A percentile compares a stretch with the other conserved stretches of the same genome.
phyloP scores from a whole-genome alignment of 345 rosid species.

The Citrus glauca region DNA sequence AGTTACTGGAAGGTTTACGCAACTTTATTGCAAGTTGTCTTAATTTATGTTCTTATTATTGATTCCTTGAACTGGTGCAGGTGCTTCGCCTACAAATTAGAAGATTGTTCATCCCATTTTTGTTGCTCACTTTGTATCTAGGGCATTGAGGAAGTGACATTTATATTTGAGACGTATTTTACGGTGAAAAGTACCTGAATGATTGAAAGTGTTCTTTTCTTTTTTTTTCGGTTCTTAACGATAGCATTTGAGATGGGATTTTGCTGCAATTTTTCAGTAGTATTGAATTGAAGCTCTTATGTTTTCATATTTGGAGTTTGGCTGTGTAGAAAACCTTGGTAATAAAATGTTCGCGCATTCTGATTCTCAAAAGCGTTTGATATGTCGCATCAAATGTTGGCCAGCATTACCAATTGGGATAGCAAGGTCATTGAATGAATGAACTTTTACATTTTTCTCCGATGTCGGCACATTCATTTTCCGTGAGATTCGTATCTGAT shows the following conservation, averaged over 20 bases:
- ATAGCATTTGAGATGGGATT: slow-evolving; percentile 4
- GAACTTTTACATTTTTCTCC: no score
- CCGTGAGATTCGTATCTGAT: not conserved
- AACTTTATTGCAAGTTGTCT: not conserved
- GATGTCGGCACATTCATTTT: no score
- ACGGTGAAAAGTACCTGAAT: slow-evolving; percentile 2
- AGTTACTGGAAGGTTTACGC: not conserved
- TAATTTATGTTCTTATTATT: not conserved
- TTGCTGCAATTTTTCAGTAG: not conserved
- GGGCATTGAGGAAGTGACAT: slow-evolving; percentile 2
- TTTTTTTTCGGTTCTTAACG: not conserved
- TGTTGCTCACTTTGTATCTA: slow-evolving; percentile 7
- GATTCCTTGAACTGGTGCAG: slow-evolving; percentile 3
- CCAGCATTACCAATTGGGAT: not conserved
- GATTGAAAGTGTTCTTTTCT: not conserved
- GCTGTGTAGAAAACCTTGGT: not conserved
- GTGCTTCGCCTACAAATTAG: not conserved
- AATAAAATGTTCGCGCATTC: not conserved
- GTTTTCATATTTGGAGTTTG: not conserved
- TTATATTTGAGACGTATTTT: not conserved
- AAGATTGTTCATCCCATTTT: slow-evolving; percentile 1
- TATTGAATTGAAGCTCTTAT: not conserved
- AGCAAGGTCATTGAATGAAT: not conserved
- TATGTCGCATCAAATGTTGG: not conserved
- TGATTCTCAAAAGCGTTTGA: not conserved